These are phyloP conservation scores for Colletotrichum limetticola DNA, from an alignment of 2,329 filamentous ascomycete species.

Conservation along the genomic window DNA sequence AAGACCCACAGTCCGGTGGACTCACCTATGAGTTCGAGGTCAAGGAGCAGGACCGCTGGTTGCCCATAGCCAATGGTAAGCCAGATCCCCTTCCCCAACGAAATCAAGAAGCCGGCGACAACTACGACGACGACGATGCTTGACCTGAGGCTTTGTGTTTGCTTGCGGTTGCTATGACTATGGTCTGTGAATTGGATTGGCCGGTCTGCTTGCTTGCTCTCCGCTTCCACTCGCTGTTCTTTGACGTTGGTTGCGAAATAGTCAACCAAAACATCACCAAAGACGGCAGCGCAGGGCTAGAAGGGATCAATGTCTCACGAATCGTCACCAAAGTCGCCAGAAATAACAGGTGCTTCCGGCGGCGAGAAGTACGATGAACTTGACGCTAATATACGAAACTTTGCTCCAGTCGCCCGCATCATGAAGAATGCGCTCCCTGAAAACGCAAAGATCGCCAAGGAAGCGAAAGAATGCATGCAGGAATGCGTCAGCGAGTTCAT, in stretches of 20 bases:
- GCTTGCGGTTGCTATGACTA: conserved; percentile 18
- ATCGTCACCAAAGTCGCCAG: conserved; percentile 63
- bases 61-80: conserved; percentile 99
- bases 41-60: conserved; percentile 99
- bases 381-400: conserved; percentile 95
- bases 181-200: conserved; percentile 1
- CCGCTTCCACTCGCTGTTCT: conserved; percentile 16
- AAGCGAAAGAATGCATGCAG: conserved; percentile 99
- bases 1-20: conserved; percentile 80
- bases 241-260: conserved; percentile 26
- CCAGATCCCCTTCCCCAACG: conserved; percentile 51
- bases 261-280: background rate
- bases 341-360: conserved; percentile 59
- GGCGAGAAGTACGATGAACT: conserved; percentile 64
- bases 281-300: background rate
- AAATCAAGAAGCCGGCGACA: conserved; percentile 7
- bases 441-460: conserved; percentile 98
- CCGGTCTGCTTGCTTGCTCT: background rate
- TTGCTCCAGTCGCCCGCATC: conserved; percentile 95
- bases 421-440: conserved; percentile 99
- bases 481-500: conserved; percentile 99
- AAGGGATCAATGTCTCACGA: conserved; percentile 68
- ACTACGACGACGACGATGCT: conserved; percentile 39
- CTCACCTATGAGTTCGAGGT: conserved; percentile 95
- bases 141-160: conserved; percentile 60